Base-by-base conservation (phyloP, 2,329 filamentous ascomycete genomes). In the Colletotrichum sp. region DNA sequence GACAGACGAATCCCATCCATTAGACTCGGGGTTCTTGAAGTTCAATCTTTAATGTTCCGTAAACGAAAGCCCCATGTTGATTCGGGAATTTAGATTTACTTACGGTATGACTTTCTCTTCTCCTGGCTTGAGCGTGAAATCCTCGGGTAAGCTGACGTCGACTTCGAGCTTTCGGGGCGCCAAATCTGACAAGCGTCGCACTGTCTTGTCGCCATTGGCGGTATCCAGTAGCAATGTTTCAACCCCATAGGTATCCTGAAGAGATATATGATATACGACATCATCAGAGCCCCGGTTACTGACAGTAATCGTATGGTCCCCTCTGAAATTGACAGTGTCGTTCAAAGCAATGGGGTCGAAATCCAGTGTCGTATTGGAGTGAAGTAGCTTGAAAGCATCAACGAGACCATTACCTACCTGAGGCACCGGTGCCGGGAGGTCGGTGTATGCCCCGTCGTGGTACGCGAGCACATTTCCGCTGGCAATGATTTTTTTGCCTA, bases 261-360 rank as follows among this genome's bases (percentile, higher is more conserved):
- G 64, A 2, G 79, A 72, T 24, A 80, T 76, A 18, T 78, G 81
- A 80, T 87, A 87, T 26, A 79, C 81, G 59, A 85, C 79, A 10
- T 80, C 77, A 34, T 81, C 78, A n/a, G 79, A 77, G 32, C 82
- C 86, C n/a, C 80, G 81, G 79, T 88, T 88, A 63, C 80, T 84
- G 74, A 88, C 82, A 57, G 76, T 76, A 36, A 82, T 66, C 3
- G 78, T 69, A 76, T 80, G 78, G 32, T 79, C 76, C 44, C 76
- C 77, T 28, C 80, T 80, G 77, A 88, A 85, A 76, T 86, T 79
- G 55, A 82, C 82, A 3, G 86, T 88, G 76, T 89, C 87, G 76
- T 89, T 88, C 75, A 88, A 84, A n/a, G 82, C 82, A 28, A 88
- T 83, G 69, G 83, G 85, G 30, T 83, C 81, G 5, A 84, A 85